Evolutionary conservation across 768 basidiomycete genomes (phyloP), one percentile per base, ranked within the genome.

Genomic region (Rhodotorula babjevae): DNA sequence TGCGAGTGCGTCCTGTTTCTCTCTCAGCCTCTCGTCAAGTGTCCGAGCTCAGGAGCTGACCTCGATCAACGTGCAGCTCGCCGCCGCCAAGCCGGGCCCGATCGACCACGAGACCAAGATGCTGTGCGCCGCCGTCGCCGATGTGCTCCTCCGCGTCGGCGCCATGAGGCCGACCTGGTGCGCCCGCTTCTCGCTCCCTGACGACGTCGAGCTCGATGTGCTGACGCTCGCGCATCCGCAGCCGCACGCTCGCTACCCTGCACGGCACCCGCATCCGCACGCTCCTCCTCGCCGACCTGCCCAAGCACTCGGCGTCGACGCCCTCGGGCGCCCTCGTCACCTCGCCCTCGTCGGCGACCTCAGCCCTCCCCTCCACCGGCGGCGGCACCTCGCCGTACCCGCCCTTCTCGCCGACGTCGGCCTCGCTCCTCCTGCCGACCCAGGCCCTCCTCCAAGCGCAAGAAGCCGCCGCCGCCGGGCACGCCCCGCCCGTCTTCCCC

Each of bases 261-360:
- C 71, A 72, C 63, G 65, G 66, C 18, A 72, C 71, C 25, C 65
- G 71, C n/a, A 72, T 72, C 50, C 56, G 58, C 18, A 63, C 67
- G 11, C 66, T 72, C 36, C 67, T 72, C 18, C 6, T 6, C 12
- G 64, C 56, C 42, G 64, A 65, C 55, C 21, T 55, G 0, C 63
- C 55, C 9, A 64, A 64, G n/a, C 61, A 62, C 47, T 18, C 21
- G 29, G 60, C 47, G 50, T 3, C 57, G 21, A 33, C 44, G 44
- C 44, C 44, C 2, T 46, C 44, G 5, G 44, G 44, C 44, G 44
- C 44, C 44, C 44, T 46, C 44, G 44, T 46, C 44, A 46, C 44
- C 44, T 46, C 44, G 44, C 44, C 44, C 12, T 12, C 44, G 18
- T 12, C 44, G 14, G 5, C 44, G 12, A 18, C 56, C 16, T 44